Base-by-base conservation (phyloP, 371 early-diverging fungal species). In the Smittium mucronatum region DNA sequence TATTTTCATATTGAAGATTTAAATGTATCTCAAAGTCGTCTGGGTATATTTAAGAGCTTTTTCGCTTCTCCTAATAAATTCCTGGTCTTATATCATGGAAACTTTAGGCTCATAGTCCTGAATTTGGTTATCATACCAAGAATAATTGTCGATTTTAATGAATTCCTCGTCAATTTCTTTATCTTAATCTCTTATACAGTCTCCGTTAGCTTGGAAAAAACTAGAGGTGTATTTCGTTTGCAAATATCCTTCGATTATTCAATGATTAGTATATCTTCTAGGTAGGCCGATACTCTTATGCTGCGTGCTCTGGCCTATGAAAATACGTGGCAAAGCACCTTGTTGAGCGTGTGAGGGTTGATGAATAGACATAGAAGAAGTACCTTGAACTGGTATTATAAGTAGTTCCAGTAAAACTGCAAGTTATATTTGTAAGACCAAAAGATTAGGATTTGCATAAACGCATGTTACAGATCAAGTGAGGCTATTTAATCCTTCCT, bases 331-430 rank as follows among this genome's bases (percentile, higher is more conserved):
- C 74, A 72, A n/a, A 81, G 74, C 26, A 81, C 68, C 61, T 75
- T 77, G 5, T 81, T 82, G 59, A 84, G 82, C 25, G 76, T 75
- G 5, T 69, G 70, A 0, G 81, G 82, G 1, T 76, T 75, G 25
- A 78, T 73, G 0, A 80, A 77, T 0, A 84, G 75, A 2, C 82
- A 82, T 66, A 84, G 82, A 0, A 80, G 75, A 29, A 78, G 67
- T 0, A 78, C 76, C 1, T 70, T 69, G 74, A 76, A 84, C 70
- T 81, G 82, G 70, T 81, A 83, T n/a, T 72, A 69, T 32, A 75
- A 69, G 17, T 74, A 75, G 33, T 79, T 73, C 76, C 81, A 84
- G 26, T 70, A 58, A 64, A 83, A 81, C 57, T 78, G 81, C 11
- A 83, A 75, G 69, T 73, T 80, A 0, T 68, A 57, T 65, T 70